Percentiles rank a stretch among this genome's conserved stretches.
Conservation (phyloP, 805 yeast species). For the Cephaloascus albidus region DNA sequence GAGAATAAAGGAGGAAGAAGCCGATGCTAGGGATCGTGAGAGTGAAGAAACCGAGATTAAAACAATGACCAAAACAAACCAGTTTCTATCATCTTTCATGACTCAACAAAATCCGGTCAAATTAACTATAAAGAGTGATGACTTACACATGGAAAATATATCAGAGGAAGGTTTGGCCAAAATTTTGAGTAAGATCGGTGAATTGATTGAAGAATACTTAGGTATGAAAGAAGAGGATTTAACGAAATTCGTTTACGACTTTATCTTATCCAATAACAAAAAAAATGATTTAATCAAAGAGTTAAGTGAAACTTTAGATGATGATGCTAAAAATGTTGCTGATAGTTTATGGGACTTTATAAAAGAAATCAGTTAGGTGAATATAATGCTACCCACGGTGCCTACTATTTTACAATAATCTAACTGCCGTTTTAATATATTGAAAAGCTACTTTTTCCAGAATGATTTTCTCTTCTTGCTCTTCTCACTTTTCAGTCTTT, state of each 20-base stretch:
- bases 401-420: no score
- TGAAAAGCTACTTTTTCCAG: neutral
- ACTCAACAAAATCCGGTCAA: neutral
- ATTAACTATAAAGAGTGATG: constrained; percentile 1
- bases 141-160: neutral
- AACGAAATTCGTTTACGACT: constrained; percentile 29
- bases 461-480: neutral
- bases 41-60: constrained; percentile 18
- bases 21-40: constrained; percentile 29
- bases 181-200: constrained; percentile 26
- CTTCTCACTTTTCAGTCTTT: constrained; percentile 18
- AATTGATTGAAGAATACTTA: constrained; percentile 38
- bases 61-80: constrained; percentile 5
- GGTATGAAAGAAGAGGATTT: constrained; percentile 47
- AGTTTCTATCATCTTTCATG: constrained; percentile 7
- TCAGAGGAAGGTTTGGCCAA: constrained; percentile 6
- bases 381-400: no score
- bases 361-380: neutral
- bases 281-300: constrained; percentile 30
- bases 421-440: no score
- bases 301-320: constrained; percentile 40
- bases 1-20: constrained; percentile 29
- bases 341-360: constrained; percentile 26
- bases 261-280: constrained; percentile 22
- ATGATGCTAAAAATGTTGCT: constrained; percentile 32